These are phyloP conservation scores for Hyphopichia buzzinii DNA, from an alignment of 1,139 yeast species.

Conservation along the genomic window DNA sequence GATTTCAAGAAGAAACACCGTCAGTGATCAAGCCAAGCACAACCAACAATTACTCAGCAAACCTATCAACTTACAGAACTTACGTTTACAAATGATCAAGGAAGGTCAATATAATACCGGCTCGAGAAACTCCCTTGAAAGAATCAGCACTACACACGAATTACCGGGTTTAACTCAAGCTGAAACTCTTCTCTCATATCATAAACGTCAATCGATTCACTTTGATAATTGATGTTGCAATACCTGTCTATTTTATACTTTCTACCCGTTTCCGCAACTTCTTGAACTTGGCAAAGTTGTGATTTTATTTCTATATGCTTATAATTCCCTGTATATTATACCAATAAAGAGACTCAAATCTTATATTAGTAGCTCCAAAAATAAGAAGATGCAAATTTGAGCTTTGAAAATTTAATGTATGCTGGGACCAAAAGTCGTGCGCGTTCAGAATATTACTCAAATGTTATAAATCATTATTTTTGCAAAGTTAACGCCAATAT, in stretches of 20 bases:
- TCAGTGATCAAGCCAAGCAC: constrained; percentile 27
- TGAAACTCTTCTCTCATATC: constrained; percentile 45
- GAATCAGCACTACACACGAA: constrained; percentile 47
- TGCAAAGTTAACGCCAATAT: too few species aligned
- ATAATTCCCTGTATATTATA: too few species aligned
- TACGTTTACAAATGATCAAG: constrained; percentile 42
- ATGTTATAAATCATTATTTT: too few species aligned
- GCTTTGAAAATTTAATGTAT: too few species aligned
- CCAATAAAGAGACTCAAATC: too few species aligned
- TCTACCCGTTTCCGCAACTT: background rate
- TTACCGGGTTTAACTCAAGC: constrained; percentile 53
- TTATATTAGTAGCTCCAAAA: too few species aligned
- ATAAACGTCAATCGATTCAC: constrained; percentile 40
- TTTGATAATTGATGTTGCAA: constrained; percentile 1
- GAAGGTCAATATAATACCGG: constrained; percentile 36
- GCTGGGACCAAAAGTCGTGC: too few species aligned
- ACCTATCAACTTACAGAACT: constrained; percentile 35
- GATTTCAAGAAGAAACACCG: constrained; percentile 30
- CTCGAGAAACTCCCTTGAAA: constrained; percentile 33
- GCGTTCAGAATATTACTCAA: too few species aligned
- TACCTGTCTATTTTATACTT: background rate
- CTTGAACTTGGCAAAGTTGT: too few species aligned
- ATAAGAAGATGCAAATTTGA: too few species aligned
- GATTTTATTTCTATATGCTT: too few species aligned
- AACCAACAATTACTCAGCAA: constrained; percentile 11